Percentiles rank a stretch among this genome's conserved stretches.
phyloP scores from a whole-genome alignment of 129 eudicot species.

The Oenanthe sinensis region DNA sequence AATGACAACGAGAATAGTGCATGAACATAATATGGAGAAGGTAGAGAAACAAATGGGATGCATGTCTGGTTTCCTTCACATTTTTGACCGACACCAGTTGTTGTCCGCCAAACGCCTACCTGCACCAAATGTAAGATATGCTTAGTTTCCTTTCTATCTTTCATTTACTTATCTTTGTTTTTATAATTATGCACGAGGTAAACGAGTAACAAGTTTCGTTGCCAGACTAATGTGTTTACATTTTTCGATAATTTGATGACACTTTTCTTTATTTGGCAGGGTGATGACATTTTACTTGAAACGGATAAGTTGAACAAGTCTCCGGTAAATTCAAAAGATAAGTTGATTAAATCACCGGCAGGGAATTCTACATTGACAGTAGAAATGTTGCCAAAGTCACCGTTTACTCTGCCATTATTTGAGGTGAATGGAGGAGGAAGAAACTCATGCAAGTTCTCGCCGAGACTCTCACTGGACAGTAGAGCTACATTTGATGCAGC shows the following conservation, averaged over 20 bases:
- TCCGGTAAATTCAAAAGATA: background rate
- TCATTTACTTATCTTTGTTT: background rate
- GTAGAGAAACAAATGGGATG: slow-evolving; percentile 73
- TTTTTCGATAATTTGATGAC: background rate
- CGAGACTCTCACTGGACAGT: slow-evolving; percentile 73
- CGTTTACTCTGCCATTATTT: slow-evolving; percentile 39
- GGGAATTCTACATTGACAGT: background rate
- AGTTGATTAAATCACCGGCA: slow-evolving; percentile 1
- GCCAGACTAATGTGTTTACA: background rate
- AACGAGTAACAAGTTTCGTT: background rate
- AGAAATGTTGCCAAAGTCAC: slow-evolving; percentile 48
- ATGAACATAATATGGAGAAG: slow-evolving; percentile 49
- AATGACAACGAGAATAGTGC: slow-evolving; percentile 36
- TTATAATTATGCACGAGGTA: background rate
- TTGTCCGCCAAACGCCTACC: slow-evolving; percentile 39
- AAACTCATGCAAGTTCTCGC: slow-evolving; percentile 72
- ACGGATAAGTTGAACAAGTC: background rate
- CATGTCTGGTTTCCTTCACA: slow-evolving; percentile 75
- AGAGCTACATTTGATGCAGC: slow-evolving; percentile 42
- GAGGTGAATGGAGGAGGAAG: slow-evolving; percentile 42
- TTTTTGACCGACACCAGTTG: slow-evolving; percentile 71
- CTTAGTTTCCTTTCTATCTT: too few relatives aligned
- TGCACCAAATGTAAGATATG: slow-evolving; percentile 35
- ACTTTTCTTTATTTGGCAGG: slow-evolving; percentile 25
- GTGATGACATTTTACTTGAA: slow-evolving; percentile 6